phyloP scores from a whole-genome alignment of 495 filamentous ascomycete species.

The Haplographium delicatum region DNA sequence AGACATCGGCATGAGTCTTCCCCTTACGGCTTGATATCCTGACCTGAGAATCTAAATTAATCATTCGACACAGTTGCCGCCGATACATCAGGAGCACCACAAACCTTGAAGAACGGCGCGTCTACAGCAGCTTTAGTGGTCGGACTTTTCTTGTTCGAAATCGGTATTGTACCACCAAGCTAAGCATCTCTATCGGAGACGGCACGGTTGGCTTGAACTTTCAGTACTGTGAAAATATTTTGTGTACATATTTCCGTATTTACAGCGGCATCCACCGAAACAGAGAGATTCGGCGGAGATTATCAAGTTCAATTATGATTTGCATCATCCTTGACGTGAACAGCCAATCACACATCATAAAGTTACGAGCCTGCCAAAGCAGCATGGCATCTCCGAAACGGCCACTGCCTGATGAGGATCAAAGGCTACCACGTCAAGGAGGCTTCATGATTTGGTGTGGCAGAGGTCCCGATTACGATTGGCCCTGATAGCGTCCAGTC shows the following conservation, averaged over 20 bases:
- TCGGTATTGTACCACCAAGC: neutral
- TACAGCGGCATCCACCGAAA: constrained; percentile 4
- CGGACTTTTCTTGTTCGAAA: neutral
- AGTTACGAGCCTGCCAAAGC: neutral
- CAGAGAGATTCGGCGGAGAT: constrained; percentile 9
- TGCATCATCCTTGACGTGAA: constrained; percentile 4
- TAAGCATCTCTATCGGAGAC: neutral
- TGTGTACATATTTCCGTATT: neutral
- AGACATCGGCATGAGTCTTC: constrained; percentile 4
- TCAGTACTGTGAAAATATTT: neutral
- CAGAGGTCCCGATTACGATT: too few relatives aligned
- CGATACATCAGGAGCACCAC: too few relatives aligned
- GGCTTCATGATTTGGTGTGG: neutral
- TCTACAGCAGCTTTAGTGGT: neutral
- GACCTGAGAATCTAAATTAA: neutral
- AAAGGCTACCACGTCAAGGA: neutral
- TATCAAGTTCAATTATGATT: constrained; percentile 6
- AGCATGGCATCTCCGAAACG: constrained; percentile 1
- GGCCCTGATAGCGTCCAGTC: too few relatives aligned
- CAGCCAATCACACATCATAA: constrained; percentile 3
- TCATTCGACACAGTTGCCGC: constrained; percentile 5
- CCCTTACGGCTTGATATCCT: neutral
- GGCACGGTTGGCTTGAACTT: neutral
- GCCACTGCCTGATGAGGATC: neutral
- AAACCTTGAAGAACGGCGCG: neutral